A percentile compares a stretch with the other conserved stretches of the same genome.
Conservation (phyloP, 345 rosid species). For the Gossypium raimondii region DNA sequence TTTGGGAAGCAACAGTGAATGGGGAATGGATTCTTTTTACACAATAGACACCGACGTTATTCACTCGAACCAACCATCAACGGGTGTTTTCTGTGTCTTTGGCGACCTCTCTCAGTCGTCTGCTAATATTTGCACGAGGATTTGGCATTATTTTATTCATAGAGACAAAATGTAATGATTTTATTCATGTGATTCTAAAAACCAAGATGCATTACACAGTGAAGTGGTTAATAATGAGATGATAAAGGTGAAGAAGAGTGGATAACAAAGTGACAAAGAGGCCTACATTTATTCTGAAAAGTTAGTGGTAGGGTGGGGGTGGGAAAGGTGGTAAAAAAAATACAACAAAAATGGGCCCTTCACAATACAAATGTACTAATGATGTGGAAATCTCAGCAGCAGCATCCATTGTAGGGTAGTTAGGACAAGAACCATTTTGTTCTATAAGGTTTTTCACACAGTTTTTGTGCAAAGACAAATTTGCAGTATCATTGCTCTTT, state of each 20-base stretch:
- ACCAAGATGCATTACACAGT: neutral
- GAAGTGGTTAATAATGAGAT: neutral
- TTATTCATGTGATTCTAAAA: neutral
- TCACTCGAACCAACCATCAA: too few relatives aligned
- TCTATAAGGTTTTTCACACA: neutral
- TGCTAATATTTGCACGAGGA: neutral
- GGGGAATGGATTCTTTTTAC: neutral
- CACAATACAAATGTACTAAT: neutral
- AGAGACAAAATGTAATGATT: neutral
- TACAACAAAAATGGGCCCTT: neutral
- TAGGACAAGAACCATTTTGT: neutral
- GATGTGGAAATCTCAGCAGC: constrained; percentile 7
- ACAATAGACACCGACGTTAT: too few relatives aligned
- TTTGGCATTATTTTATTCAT: neutral
- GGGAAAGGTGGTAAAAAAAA: neutral
- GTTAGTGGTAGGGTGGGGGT: neutral
- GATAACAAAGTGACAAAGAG: neutral
- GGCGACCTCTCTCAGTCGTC: neutral
- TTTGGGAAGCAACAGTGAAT: neutral
- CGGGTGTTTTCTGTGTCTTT: neutral
- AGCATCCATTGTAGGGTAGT: neutral
- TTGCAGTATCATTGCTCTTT: neutral
- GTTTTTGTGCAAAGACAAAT: neutral
- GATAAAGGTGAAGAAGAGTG: neutral
- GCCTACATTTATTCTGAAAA: neutral